Base-by-base conservation (phyloP, 2,329 filamentous ascomycete species). In the Bipolaris sorokiniana region DNA sequence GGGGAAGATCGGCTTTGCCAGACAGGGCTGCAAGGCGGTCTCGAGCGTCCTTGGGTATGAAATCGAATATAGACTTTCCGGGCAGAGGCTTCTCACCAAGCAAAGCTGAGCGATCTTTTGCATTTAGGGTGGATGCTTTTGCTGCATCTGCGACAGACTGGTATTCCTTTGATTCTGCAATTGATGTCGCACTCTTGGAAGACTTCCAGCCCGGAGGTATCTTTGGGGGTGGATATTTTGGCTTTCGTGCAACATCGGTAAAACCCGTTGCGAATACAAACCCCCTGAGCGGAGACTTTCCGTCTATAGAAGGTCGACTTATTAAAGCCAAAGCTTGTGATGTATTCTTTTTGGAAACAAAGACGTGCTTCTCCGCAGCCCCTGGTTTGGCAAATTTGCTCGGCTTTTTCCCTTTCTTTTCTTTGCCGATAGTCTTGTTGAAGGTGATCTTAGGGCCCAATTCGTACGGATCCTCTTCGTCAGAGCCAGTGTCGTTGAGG, bases 31-130 rank as follows among this genome's bases (percentile, higher is more conserved):
- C 92, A 42, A 99, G 84, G 23, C 88, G 86, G 49, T 94, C 89
- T 59, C 95, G 87, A 3, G 90, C 87, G 33, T 90, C 84, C 0
- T 91, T 83, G 0, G 90, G 90, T 63, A 99, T 84, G 76, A 90
- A 99, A 77, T 98, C 93, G 74, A 98, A 99, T 2, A 99, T 88
- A 0, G 95, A 98, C 78, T 98, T 97, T 0, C 92, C 91, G 0
- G 93, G 93, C 0, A 98, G 80, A 34, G 86, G 84, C 37, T 86
- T 82, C 78, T 97, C 94, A 34, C 93, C 93, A 1, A 98, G 82
- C 0, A 96, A 81, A 3, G 87, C 87, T 11, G 92, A 93, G 60
- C 95, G 87, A 40, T 89, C 82, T 69, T 86, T 88, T 0, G 91
- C 88, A 72, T 96, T 87, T 7, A 96, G 82, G 1, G 82, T 86